phyloP scores from a whole-genome alignment of 2,329 filamentous ascomycete species.

The Annulohypoxylon truncatum region DNA sequence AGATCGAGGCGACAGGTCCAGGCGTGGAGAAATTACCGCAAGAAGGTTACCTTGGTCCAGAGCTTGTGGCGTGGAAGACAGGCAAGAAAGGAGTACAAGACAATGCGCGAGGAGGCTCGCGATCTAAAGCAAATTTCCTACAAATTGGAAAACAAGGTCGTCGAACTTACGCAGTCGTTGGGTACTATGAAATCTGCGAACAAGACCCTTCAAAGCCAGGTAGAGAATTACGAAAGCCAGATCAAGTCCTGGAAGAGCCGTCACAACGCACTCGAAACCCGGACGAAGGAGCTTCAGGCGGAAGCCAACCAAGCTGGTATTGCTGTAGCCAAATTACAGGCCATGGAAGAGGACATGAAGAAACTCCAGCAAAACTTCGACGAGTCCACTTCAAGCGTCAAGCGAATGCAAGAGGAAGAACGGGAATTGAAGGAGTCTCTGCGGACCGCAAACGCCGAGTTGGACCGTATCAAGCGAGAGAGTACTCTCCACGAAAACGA shows the following conservation, averaged over 20 bases:
- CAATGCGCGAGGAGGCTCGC: slow-evolving; percentile 90
- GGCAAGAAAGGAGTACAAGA: slow-evolving; percentile 89
- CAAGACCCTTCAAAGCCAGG: slow-evolving; percentile 85
- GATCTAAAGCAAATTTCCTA: slow-evolving; percentile 99
- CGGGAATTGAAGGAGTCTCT: slow-evolving; percentile 85
- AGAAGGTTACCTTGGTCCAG: slow-evolving; percentile 89
- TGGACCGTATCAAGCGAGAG: slow-evolving; percentile 81
- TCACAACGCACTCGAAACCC: slow-evolving; percentile 88
- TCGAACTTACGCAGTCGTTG: slow-evolving; percentile 94
- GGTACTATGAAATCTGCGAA: slow-evolving; percentile 95
- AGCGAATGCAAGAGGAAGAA: slow-evolving; percentile 95
- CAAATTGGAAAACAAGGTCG: slow-evolving; percentile 99
- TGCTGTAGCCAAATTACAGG: slow-evolving; percentile 86
- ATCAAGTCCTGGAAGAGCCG: slow-evolving; percentile 96
- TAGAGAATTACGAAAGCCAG: slow-evolving; percentile 96
- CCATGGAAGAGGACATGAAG: slow-evolving; percentile 96
- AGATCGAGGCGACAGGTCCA: slow-evolving; percentile 81
- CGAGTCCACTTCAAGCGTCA: slow-evolving; percentile 89
- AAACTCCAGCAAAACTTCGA: slow-evolving; percentile 89
- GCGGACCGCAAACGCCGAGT: slow-evolving; percentile 79
- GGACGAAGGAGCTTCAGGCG: slow-evolving; percentile 92
- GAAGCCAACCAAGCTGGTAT: slow-evolving; percentile 99
- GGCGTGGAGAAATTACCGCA: slow-evolving; percentile 88
- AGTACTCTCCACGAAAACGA: slow-evolving; percentile 84
- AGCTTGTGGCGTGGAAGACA: slow-evolving; percentile 89